A percentile compares a stretch with the other conserved stretches of the same genome.
Conservation (phyloP, 2,329 filamentous ascomycete genomes). For the Stemphylium beticola region DNA sequence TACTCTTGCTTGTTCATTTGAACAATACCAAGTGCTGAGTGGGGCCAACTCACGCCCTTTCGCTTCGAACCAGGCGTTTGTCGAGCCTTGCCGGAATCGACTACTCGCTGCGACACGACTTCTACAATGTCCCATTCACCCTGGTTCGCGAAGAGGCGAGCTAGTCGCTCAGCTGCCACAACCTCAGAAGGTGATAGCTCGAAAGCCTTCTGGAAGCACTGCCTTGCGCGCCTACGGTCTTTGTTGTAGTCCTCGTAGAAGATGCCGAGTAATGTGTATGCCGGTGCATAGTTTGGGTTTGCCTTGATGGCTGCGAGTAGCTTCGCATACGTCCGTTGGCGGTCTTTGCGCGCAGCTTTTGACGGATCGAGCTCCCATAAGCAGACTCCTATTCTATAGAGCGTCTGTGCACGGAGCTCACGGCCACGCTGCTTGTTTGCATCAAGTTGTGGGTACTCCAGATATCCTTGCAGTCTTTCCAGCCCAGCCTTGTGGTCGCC, state of each 20-base stretch:
- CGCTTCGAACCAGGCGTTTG: slow-evolving; percentile 91
- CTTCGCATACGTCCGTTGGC: slow-evolving; percentile 79
- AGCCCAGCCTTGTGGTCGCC: slow-evolving; percentile 75
- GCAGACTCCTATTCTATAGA: slow-evolving; percentile 86
- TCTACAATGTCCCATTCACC: slow-evolving; percentile 97
- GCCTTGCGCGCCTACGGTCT: slow-evolving; percentile 84
- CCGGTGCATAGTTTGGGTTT: slow-evolving; percentile 84
- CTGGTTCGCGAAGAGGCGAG: slow-evolving; percentile 83
- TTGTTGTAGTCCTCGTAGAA: slow-evolving; percentile 92
- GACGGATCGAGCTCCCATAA: slow-evolving; percentile 84
- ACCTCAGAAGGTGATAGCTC: slow-evolving; percentile 89
- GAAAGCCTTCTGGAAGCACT: slow-evolving; percentile 95
- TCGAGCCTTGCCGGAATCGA: slow-evolving; percentile 92
- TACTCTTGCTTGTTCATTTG: slow-evolving; percentile 95
- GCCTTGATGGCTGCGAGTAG: slow-evolving; percentile 85
- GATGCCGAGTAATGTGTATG: slow-evolving; percentile 87
- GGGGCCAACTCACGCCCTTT: slow-evolving; percentile 94
- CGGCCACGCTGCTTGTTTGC: slow-evolving; percentile 64
- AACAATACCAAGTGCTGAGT: slow-evolving; percentile 89
- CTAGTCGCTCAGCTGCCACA: slow-evolving; percentile 83
- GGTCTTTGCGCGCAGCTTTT: slow-evolving; percentile 75
- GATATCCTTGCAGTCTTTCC: slow-evolving; percentile 71
- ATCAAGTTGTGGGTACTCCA: slow-evolving; percentile 65
- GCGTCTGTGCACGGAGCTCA: slow-evolving; percentile 81
- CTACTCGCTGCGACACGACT: slow-evolving; percentile 84